Base-by-base conservation (phyloP, 208 protist genomes). In the Herpetomonas samuelpessoai region DNA sequence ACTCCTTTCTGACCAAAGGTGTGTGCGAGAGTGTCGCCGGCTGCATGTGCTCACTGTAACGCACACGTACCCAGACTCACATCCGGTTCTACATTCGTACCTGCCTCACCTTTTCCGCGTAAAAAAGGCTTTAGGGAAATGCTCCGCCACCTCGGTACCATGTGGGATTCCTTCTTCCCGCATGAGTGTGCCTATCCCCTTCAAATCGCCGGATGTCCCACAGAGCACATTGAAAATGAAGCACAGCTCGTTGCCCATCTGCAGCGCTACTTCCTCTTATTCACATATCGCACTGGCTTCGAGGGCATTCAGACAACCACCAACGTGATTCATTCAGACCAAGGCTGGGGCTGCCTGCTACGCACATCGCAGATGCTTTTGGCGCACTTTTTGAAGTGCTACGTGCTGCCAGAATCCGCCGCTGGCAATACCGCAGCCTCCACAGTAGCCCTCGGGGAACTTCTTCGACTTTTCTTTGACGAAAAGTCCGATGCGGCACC, bases 301-400 rank as follows among this genome's bases (percentile, higher is more conserved):
- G 71, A 76, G 41, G 64, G 65, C 2, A 75, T 88, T 7, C 61
- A 56, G 14, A 49, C 66, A n/a, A 65, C 65, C 14, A 27, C 30
- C 6, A 25, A 12, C 16, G 58, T 53, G 24, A 41, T 83, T 12
- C 53, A 68, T 38, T 78, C 80, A 0, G 88, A 95, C 54, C 71
- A 76, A 30, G 88, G 88, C 22, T 95, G 88, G 88, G 88, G 88
- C 44, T 95, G 88, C 52, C 71, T 95, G 19, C 68, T 80, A 25
- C 88, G 88, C 22, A 70, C 80, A 2, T 71, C 78, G 14, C 88
- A 95, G 72, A 95, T 95, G 88, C 70, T 95, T 2, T 57, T 95
- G 19, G 84, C 82, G n/a, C 84, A 86, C 46, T 77, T 76, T 39
- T 59, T 95, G 22, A 54, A 60, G 24, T 59, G 66, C 2, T 60